Conservation (phyloP, 2,329 filamentous ascomycete genomes). For the Monosporascus sp. region DNA sequence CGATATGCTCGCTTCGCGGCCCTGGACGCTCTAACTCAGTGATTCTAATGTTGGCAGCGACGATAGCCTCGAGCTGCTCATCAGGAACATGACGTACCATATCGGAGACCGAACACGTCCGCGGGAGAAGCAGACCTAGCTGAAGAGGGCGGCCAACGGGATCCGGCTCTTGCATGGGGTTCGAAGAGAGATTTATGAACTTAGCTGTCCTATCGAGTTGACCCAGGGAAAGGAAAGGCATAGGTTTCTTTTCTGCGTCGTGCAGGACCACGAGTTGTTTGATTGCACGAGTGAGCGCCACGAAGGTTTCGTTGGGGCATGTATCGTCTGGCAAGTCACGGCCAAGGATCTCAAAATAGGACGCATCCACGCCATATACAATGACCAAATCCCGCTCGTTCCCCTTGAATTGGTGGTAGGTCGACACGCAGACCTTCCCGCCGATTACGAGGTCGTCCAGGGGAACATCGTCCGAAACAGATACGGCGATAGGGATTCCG, state of each 20-base stretch:
- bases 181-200: background rate
- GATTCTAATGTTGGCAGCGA: conserved; percentile 11
- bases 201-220: conserved; percentile 1
- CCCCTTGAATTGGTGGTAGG: conserved; percentile 29
- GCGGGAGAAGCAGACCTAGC: conserved; percentile 2
- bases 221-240: conserved; percentile 17
- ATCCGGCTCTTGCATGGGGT: background rate
- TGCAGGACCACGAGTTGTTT: conserved; percentile 25
- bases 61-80: conserved; percentile 13
- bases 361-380: conserved; percentile 18
- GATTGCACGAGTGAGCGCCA: conserved; percentile 23
- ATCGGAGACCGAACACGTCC: conserved; percentile 10
- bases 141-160: background rate
- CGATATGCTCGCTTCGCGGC: conserved; percentile 10
- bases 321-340: conserved; percentile 21
- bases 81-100: conserved; percentile 18
- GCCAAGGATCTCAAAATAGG: conserved; percentile 18
- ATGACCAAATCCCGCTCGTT: conserved; percentile 25
- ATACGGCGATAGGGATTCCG: conserved; percentile 15
- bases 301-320: conserved; percentile 24
- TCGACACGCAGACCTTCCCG: conserved; percentile 25
- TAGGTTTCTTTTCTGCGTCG: conserved; percentile 5
- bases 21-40: conserved; percentile 2
- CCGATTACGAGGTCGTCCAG: conserved; percentile 19
- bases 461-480: conserved; percentile 16